A percentile compares a stretch with the other conserved stretches of the same genome.
Evolutionary conservation across 352 stramenopile genomes (phyloP).

Genomic region (Pythium chondricola): DNA sequence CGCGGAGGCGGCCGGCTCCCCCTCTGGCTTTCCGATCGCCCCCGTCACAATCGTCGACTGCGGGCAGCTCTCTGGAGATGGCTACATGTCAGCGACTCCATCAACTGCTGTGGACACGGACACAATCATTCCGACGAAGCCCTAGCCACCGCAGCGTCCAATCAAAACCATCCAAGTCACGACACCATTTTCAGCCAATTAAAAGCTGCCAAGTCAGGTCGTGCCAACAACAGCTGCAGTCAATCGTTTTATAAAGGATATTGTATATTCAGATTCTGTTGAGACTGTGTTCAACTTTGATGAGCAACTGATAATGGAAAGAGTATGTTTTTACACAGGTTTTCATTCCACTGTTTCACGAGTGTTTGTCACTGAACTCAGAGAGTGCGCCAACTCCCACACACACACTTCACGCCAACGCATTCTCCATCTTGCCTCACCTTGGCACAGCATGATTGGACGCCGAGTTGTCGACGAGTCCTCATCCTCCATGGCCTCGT

Average conservation of each 20-base stretch:
- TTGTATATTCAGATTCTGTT: constrained; percentile 3
- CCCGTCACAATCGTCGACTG: constrained; percentile 52
- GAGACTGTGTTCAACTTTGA: constrained; percentile 1
- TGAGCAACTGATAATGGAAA: constrained; percentile 1
- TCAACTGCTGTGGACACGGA: background rate
- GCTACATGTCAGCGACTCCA: constrained; percentile 21
- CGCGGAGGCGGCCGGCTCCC: constrained; percentile 42
- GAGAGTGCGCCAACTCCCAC: background rate
- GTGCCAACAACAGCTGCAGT: background rate
- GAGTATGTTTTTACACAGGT: constrained; percentile 3
- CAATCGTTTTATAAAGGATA: background rate
- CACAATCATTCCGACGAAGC: constrained; percentile 10
- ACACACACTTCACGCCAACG: background rate
- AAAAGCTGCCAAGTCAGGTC: constrained; percentile 41
- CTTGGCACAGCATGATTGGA: constrained; percentile 17
- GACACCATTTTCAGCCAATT: constrained; percentile 36
- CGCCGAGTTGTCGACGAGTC: background rate
- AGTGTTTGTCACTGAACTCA: background rate
- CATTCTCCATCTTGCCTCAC: background rate
- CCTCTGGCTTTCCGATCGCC: constrained; percentile 37
- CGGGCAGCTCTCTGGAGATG: constrained; percentile 43
- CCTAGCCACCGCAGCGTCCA: constrained; percentile 8
- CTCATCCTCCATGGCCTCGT: constrained; percentile 1
- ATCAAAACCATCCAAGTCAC: constrained; percentile 22
- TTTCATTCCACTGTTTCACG: background rate